Base-by-base conservation (phyloP, 805 yeast species). In the Ogataea degrootiae region DNA sequence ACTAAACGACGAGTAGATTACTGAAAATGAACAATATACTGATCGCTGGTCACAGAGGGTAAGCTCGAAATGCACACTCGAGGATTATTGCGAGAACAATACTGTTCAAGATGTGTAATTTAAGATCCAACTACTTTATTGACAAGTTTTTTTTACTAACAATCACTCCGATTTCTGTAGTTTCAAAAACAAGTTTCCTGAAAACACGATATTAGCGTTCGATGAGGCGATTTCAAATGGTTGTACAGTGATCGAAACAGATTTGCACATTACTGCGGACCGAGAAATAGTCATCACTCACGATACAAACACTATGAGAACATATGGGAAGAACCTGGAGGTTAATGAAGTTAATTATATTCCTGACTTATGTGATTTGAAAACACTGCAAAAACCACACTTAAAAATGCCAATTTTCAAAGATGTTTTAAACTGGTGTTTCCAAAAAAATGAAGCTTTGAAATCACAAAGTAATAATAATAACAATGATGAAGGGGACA, bases 361-460 rank as follows among this genome's bases (percentile, higher is more conserved):
- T 6, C 61, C 64, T 3, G 57, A 57, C 2, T 48, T 70, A 14
- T 53, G 56, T n/a, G 42, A 52, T 19, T 51, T 71, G 22, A 51
- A 54, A 11, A 68, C 72, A 2, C 5, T 58, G 11, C 42, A 48
- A 33, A 59, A 60, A 34, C 75, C 74, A 2, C 64, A 62, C 37
- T 61, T 65, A 16, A 52, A 60, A 7, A 55, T 69, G 50, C 68
- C 71, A 1, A 53, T 66, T 5, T 57, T 71, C 6, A 46, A 47
- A 6, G 62, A 64, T n/a, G 51, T 60, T 0, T 50, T 70, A 7
- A 39, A 48, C 7, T 70, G 74, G 74, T 51, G 62, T 42, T 71
- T 34, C 61, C 74, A 74, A 58, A 75, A 55, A 67, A 69, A 61
- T 70, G 65, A 56, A 69, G 72, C 42, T 57, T 63, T 52, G 61